A percentile compares a stretch with the other conserved stretches of the same genome.
Conservation (phyloP, 805 yeast species). For the Candida vartiovaarae region DNA sequence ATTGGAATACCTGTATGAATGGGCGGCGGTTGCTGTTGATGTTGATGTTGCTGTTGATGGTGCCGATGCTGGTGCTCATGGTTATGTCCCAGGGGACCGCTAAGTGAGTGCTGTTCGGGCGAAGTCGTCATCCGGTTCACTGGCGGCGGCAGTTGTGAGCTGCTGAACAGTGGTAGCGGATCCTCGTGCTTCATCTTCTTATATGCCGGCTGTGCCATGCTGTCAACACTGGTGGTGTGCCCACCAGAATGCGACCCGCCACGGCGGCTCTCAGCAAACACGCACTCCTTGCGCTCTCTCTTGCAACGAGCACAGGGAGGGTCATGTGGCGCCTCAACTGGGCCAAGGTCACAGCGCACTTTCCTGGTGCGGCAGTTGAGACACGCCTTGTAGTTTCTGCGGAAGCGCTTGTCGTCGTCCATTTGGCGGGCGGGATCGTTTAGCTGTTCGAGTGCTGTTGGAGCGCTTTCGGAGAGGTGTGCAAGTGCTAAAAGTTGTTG, state of each 20-base stretch:
- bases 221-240: too few species aligned
- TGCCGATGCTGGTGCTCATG: neutral
- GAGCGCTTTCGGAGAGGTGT: neutral
- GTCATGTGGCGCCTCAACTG: slow-evolving; percentile 55
- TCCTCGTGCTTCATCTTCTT: slow-evolving; percentile 22
- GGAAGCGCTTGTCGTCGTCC: slow-evolving; percentile 11
- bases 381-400: slow-evolving; percentile 63
- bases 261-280: slow-evolving; percentile 52
- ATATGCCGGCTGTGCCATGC: neutral
- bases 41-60: too few species aligned
- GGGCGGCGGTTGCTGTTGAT: too few species aligned
- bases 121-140: slow-evolving; percentile 2
- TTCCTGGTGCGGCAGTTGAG: slow-evolving; percentile 78
- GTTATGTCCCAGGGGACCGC: neutral
- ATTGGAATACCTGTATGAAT: too few species aligned
- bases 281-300: slow-evolving; percentile 78
- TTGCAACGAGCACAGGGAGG: slow-evolving; percentile 85
- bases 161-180: neutral
- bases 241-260: slow-evolving; percentile 32
- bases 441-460: neutral
- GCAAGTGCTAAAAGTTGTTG: neutral
- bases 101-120: slow-evolving; percentile 6
- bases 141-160: slow-evolving; percentile 4
- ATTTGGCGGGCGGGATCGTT: neutral
- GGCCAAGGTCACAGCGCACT: slow-evolving; percentile 81